Evolutionary conservation across 495 filamentous ascomycete species (phyloP).

Genomic region (Aspergillus haitiensis): DNA sequence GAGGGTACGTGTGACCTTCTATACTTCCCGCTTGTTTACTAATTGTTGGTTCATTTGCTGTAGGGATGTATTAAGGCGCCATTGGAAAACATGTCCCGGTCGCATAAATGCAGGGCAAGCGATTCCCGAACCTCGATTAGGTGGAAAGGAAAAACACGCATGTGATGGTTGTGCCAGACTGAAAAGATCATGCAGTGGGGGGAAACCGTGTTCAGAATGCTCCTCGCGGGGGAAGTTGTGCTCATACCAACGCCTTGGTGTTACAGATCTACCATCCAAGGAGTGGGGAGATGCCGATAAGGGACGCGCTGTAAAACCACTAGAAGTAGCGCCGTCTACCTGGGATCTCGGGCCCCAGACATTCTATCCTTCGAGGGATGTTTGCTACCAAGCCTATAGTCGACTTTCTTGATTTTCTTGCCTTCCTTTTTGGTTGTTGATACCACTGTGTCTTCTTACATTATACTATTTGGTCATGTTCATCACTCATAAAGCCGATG

Average conservation of each 20-base stretch:
- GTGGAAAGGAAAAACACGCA: slow-evolving; percentile 37
- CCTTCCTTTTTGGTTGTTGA: neutral
- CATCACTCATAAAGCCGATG: neutral
- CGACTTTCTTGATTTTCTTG: neutral
- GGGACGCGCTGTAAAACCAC: neutral
- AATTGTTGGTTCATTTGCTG: neutral
- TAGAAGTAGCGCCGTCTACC: neutral
- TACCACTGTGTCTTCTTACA: no score
- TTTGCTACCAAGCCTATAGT: slow-evolving; percentile 11
- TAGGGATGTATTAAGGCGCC: slow-evolving; percentile 37
- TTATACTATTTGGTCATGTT: neutral
- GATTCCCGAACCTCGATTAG: slow-evolving; percentile 31
- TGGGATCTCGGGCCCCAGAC: slow-evolving; percentile 32
- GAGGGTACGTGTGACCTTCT: slow-evolving; percentile 29
- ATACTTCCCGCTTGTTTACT: neutral
- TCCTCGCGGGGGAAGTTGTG: slow-evolving; percentile 27
- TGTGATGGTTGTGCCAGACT: slow-evolving; percentile 40
- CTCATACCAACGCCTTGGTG: slow-evolving; percentile 32
- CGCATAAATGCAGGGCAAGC: slow-evolving; percentile 26
- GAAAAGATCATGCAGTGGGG: slow-evolving; percentile 36
- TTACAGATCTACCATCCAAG: slow-evolving; percentile 1
- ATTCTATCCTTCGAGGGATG: slow-evolving; percentile 26
- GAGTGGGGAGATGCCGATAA: slow-evolving; percentile 2
- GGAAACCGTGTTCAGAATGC: slow-evolving; percentile 34
- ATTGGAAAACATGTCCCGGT: slow-evolving; percentile 38